Conservation (phyloP, 2,329 filamentous ascomycete species). For the Talaromyces sp. region DNA sequence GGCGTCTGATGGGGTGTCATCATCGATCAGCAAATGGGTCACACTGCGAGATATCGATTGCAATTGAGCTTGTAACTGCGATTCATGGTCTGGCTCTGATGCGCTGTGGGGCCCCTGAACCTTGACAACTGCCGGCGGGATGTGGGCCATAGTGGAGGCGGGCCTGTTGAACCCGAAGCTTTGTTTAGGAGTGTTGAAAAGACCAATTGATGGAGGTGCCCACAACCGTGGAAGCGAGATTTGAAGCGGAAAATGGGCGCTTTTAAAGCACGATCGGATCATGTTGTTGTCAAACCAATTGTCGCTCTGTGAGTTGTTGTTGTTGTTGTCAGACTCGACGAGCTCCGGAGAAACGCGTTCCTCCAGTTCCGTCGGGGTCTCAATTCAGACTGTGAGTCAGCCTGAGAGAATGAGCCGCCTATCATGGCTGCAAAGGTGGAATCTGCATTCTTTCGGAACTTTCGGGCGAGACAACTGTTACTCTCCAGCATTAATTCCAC, state of each 20-base stretch:
- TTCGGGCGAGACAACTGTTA: no score
- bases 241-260: neutral
- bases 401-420: no score
- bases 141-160: slow-evolving; percentile 10
- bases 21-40: slow-evolving; percentile 17
- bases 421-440: no score
- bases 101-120: slow-evolving; percentile 14
- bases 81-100: slow-evolving; percentile 5
- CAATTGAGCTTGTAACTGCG: slow-evolving; percentile 20
- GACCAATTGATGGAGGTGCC: neutral
- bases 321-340: neutral
- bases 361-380: neutral
- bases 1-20: slow-evolving; percentile 24
- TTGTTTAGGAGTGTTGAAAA: neutral
- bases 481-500: no score
- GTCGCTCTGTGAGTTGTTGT: neutral
- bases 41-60: slow-evolving; percentile 18
- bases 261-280: neutral
- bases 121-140: slow-evolving; percentile 3
- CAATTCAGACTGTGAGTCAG: neutral
- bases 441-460: no score
- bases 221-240: neutral
- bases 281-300: neutral
- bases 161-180: neutral
- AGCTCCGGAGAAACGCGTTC: neutral